Percentiles rank a stretch among this genome's conserved stretches.
Conservation (phyloP, 2,329 filamentous ascomycete genomes). For the Ophiocordyceps camponoti-saundersi region DNA sequence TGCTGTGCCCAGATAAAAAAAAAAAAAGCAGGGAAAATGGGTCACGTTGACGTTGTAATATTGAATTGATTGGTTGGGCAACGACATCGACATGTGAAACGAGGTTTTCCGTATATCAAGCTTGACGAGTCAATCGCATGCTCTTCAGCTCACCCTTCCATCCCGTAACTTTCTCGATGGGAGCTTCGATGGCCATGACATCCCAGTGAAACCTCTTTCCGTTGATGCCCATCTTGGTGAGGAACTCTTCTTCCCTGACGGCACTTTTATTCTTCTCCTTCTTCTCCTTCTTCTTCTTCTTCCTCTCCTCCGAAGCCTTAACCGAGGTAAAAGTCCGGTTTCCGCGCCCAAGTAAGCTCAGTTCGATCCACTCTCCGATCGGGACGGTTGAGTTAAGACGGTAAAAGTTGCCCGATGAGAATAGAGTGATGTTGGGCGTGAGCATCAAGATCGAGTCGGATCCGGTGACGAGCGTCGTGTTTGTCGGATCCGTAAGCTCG, state of each 20-base stretch:
- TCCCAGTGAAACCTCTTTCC: constrained; percentile 22
- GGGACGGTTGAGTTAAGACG: constrained; percentile 16
- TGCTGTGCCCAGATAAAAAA: too few species aligned
- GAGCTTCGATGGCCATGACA: constrained; percentile 26
- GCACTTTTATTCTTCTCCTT: not conserved
- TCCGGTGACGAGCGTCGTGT: constrained; percentile 22
- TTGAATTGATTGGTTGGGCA: too few species aligned
- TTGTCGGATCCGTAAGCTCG: constrained; percentile 12
- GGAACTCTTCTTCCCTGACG: constrained; percentile 19
- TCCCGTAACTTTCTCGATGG: constrained; percentile 16
- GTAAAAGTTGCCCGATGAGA: constrained; percentile 18
- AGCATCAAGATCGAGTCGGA: constrained; percentile 24
- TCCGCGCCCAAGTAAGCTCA: not conserved
- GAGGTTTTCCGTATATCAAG: not conserved
- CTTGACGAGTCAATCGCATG: constrained; percentile 10
- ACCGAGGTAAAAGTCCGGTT: constrained; percentile 1
- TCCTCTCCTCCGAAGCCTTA: constrained; percentile 9
- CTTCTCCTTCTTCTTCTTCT: too few species aligned
- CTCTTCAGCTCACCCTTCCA: constrained; percentile 15
- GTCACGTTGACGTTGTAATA: too few species aligned
- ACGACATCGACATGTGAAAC: too few species aligned
- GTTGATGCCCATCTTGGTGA: constrained; percentile 23
- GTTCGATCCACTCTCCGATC: constrained; percentile 7
- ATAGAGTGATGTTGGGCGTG: constrained; percentile 17
- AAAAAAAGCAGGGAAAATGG: too few species aligned